Conservation (phyloP, 2,329 filamentous ascomycete genomes). For the Zymoseptoria tritici region DNA sequence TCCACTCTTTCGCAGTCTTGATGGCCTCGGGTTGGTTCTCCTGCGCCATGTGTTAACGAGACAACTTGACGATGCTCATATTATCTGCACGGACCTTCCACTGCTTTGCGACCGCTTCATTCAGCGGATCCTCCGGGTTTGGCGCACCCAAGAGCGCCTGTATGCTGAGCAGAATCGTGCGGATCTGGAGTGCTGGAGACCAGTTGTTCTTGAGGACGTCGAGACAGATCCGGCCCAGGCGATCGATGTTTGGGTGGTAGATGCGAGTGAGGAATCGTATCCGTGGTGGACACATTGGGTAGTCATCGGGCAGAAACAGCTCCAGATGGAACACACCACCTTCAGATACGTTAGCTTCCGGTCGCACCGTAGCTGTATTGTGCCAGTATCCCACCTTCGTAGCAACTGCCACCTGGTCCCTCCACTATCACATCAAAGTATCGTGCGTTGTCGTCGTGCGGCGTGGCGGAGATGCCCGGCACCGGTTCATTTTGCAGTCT, state of each 20-base stretch:
- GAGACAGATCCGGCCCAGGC: slow-evolving; percentile 90
- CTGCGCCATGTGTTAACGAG: slow-evolving; percentile 21
- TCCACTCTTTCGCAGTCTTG: slow-evolving; percentile 88
- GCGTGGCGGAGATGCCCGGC: slow-evolving; percentile 88
- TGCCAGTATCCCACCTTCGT: slow-evolving; percentile 61
- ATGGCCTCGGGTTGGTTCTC: slow-evolving; percentile 91
- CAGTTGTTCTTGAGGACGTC: slow-evolving; percentile 99
- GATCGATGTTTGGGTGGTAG: slow-evolving; percentile 98
- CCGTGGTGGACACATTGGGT: slow-evolving; percentile 97
- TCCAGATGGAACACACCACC: slow-evolving; percentile 92
- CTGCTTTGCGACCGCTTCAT: slow-evolving; percentile 72
- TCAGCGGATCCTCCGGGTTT: slow-evolving; percentile 96
- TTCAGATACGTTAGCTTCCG: background rate
- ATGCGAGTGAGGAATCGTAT: slow-evolving; percentile 98
- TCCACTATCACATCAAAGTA: slow-evolving; percentile 98
- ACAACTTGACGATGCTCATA: background rate
- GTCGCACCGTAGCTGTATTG: background rate
- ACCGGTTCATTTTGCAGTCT: slow-evolving; percentile 94
- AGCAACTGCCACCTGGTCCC: slow-evolving; percentile 84
- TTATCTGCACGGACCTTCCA: background rate
- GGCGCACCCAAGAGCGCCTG: slow-evolving; percentile 92
- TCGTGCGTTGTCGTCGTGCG: slow-evolving; percentile 92
- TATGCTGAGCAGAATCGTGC: slow-evolving; percentile 96
- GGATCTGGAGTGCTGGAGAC: slow-evolving; percentile 95
- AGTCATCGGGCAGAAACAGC: slow-evolving; percentile 95